Base-by-base conservation (phyloP, 2,329 filamentous ascomycete genomes). In the Colletotrichum tropicale region DNA sequence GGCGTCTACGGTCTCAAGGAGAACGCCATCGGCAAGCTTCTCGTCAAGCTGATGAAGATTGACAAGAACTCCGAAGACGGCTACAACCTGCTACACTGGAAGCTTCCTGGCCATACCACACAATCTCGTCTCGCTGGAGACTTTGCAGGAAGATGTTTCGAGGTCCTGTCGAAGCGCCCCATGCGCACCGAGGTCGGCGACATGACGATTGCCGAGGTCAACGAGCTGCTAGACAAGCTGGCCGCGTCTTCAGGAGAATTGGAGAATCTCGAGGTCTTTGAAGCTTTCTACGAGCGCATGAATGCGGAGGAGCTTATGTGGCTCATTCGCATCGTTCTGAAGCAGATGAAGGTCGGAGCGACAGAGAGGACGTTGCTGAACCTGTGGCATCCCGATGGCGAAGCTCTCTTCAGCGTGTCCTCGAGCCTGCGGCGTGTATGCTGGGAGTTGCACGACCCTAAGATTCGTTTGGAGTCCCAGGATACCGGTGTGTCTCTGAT, bases 1-100 rank as follows among this genome's bases (percentile, higher is more conserved):
- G 94, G 94, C 21, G 96, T 98, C 88, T 99, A 98, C 81, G 95
- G 96, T 1, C 88, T 99, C 55, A 98, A 98, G 82, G 97, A 99
- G 86, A 96, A 94, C 82, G 91, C 93, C 7, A 96, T 99, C 75
- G 96, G 94, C 12, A 98, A 96, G 82, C 86, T 98, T 24, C 88
- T 98, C n/a, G 94, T 98, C 74, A 96, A 96, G 82, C 90, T 98
- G 52, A 94, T 98, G 88, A 96, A 96, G 82, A 98, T 99, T 80
- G 94, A 96, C 86, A 95, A 94, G 80, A 93, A 96, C 80, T 98
- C 95, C 0, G 95, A 98, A 77, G 96, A 98, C 86, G 96, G 93
- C 0, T 93, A 94, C 81, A 95, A 91, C 78, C 88, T 99, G 28
- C 84, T 98, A 70, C 95, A 98, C 78, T 99, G 97, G 97, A 98